A percentile compares a stretch with the other conserved stretches of the same genome.
Conservation (phyloP, 2,329 filamentous ascomycete genomes). For the Ceratocystiopsis minuta region DNA sequence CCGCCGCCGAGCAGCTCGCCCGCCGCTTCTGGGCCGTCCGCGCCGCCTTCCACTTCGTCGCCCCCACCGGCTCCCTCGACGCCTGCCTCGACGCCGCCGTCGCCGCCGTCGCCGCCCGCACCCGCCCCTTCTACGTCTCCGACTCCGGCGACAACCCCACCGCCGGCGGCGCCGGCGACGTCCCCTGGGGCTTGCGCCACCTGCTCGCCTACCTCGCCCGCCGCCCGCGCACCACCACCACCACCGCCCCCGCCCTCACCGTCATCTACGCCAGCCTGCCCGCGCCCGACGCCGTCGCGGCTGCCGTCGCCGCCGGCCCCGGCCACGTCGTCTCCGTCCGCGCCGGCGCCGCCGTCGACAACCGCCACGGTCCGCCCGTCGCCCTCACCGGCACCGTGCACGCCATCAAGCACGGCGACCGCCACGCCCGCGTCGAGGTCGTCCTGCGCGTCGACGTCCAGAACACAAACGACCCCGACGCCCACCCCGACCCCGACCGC, state of each 20-base stretch:
- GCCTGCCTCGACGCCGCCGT: slow-evolving; percentile 29
- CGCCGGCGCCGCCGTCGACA: slow-evolving; percentile 30
- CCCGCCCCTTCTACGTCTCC: slow-evolving; percentile 32
- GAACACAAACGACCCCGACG: background rate
- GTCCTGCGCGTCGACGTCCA: slow-evolving; percentile 26
- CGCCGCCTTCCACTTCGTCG: slow-evolving; percentile 31
- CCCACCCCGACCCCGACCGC: slow-evolving; percentile 11
- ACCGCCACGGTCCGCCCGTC: slow-evolving; percentile 27
- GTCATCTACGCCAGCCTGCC: slow-evolving; percentile 37
- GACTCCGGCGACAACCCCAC: slow-evolving; percentile 39
- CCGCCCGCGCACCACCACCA: slow-evolving; percentile 23
- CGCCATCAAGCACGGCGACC: slow-evolving; percentile 31
- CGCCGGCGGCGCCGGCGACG: slow-evolving; percentile 33
- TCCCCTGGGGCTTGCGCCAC: slow-evolving; percentile 30
- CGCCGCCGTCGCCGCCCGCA: slow-evolving; percentile 13
- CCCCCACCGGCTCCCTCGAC: slow-evolving; percentile 27
- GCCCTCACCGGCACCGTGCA: slow-evolving; percentile 32
- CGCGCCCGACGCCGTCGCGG: slow-evolving; percentile 23
- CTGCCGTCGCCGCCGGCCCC: slow-evolving; percentile 25
- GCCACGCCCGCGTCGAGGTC: slow-evolving; percentile 26
- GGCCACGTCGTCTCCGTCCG: slow-evolving; percentile 30
- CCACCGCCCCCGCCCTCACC: slow-evolving; percentile 14
- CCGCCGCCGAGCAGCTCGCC: slow-evolving; percentile 26
- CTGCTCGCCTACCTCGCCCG: slow-evolving; percentile 18
- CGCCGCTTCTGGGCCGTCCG: slow-evolving; percentile 28